Evolutionary conservation across 345 rosid species (phyloP), one percentile per base, ranked within the genome.

Genomic region (Lepidium africanum): DNA sequence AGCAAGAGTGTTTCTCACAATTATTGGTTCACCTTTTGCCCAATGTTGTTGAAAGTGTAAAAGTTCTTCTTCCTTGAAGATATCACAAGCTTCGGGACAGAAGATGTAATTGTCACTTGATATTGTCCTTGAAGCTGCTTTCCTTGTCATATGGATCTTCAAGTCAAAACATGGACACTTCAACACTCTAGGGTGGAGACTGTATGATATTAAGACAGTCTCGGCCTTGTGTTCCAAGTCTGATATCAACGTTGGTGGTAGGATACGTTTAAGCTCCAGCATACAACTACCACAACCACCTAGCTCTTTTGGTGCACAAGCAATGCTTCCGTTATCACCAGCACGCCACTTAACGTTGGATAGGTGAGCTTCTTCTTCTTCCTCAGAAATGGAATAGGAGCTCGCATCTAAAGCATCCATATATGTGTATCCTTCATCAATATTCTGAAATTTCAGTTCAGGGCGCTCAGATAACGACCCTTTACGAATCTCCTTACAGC

Each of bases 1-100:
- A 48, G 79, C 80, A 52, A 90, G 92, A 56, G 80, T 77, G 69
- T 87, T 77, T 32, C 67, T 78, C 52, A 87, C 95, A 0, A 90
- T 86, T 38, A 93, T 81, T 0, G 96, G 98, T 75, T 93, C 92
- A 15, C 98, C 97, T 68, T 81, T 88, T 51, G 72, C 67, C 97
- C 97, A 90, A 56, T 82, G 89, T 50, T 72, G 78, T 77, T 79
- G 92, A 67, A 93, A 93, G 73, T 67, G 56, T 7, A 25, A 17
- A 77, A 90, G 81, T 41, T 69, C 82, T 48, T 74, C 81, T 60
- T 75, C 76, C 48, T 74, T 74, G 47, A 72, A 70, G 62, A 74
- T 72, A 23, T 71, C 84, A 33, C 43, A 33, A 51, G 78, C 75
- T 40, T 76, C 47, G 38, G 97, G 90, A 63, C 79, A 87, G 50